Base-by-base conservation (phyloP, 2,329 filamentous ascomycete species). In the Alternaria arbusti region DNA sequence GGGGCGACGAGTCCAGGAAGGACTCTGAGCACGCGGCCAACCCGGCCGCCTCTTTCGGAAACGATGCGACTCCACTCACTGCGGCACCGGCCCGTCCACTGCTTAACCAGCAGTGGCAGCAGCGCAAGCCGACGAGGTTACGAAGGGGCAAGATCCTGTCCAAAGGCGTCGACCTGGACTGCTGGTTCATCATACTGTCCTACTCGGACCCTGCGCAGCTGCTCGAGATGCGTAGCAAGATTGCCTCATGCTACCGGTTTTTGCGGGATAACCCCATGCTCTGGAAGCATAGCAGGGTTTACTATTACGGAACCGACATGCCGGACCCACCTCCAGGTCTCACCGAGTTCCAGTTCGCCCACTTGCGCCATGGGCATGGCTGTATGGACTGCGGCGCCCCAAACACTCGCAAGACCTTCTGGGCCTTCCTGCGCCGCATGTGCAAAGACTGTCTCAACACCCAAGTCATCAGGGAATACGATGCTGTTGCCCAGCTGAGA, bases 351-450 rank as follows among this genome's bases (percentile, higher is more conserved):
- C 77, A 82, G 54, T 82, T 82, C 64, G 77, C 79, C 13, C 73
- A 81, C 58, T 67, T 82, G 15, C 70, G 81, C 8, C 75, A 79
- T 43, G 79, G 79, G 8, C 74, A 76, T 52, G 79, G 79, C 25
- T 82, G 81, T 67, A 79, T 79, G 74, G 75, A 72, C 28, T 82
- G 80, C 65, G 66, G 70, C 13, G 71, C 78, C 12, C 70, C 68
- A 6, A 74, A 71, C 32, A 79, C 79, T 7, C 74, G 80, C 65
- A 82, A 81, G 66, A 80, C 79, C 5, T 82, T 82, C 61, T 82
- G 81, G 81, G 78, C 78, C 2, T 82, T 82, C 54, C 74, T 79
- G 22, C 76, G 79, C 11, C 77, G 81, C n/a, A 82, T 79, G 79
- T 82, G 81, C 67, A 78, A 79, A 54, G 65, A 67, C 9, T 82